These are phyloP conservation scores for Acacia crassicarpa DNA, from an alignment of 306 rosid species.

Conservation along the genomic window DNA sequence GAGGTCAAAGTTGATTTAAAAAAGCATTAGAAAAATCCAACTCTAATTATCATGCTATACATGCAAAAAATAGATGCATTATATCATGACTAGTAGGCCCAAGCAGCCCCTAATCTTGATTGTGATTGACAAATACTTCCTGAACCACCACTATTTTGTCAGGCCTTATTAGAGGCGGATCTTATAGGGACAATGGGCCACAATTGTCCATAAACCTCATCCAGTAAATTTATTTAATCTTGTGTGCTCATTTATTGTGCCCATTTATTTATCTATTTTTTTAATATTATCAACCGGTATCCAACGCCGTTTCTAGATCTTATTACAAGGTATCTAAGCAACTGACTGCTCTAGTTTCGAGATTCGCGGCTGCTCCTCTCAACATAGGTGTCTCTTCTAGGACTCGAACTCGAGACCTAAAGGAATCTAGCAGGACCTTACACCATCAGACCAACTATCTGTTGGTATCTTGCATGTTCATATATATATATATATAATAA, in stretches of 20 bases:
- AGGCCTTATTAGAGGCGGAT: background rate
- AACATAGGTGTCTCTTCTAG: too few species aligned
- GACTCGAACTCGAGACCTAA: too few species aligned
- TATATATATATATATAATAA: too few species aligned
- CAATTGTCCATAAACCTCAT: background rate
- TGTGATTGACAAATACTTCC: background rate
- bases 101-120: background rate
- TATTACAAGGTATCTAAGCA: too few species aligned
- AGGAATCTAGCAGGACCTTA: too few species aligned
- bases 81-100: background rate
- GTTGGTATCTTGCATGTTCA: background rate
- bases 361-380: too few species aligned
- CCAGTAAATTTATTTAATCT: background rate
- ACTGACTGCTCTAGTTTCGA: too few species aligned
- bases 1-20: conserved; percentile 4
- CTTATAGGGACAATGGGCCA: background rate
- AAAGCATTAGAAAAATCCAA: conserved; percentile 13
- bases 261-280: background rate
- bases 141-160: background rate
- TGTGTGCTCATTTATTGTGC: background rate
- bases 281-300: too few species aligned
- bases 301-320: too few species aligned
- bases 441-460: too few species aligned
- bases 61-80: conserved; percentile 1
- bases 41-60: background rate